Conservation (phyloP, 441 rosid species). For the Gossypium armourianum region DNA sequence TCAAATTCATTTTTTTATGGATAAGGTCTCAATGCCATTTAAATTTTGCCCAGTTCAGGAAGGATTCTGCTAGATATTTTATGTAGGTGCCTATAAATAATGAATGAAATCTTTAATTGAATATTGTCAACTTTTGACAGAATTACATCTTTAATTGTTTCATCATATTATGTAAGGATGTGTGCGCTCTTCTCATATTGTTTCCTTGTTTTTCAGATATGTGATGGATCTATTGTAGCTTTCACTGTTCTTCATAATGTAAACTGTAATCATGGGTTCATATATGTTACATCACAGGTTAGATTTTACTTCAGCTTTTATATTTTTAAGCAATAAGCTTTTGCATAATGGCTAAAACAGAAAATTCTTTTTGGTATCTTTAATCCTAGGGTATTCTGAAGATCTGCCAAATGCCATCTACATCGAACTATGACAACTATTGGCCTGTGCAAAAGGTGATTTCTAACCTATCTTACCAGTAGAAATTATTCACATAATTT, state of each 20-base stretch:
- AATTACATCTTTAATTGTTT: background rate
- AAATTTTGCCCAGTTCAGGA: background rate
- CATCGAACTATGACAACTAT: conserved; percentile 76
- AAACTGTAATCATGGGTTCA: conserved; percentile 89
- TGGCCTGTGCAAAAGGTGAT: conserved; percentile 95
- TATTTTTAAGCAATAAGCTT: conserved; percentile 1
- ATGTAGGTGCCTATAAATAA: background rate
- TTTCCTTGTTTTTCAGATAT: conserved; percentile 49
- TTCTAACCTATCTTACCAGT: background rate
- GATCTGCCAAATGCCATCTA: conserved; percentile 83
- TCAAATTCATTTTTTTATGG: background rate
- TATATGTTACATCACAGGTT: conserved; percentile 93
- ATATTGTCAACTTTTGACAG: background rate
- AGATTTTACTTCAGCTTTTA: conserved; percentile 15
- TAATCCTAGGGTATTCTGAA: conserved; percentile 65
- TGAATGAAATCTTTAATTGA: background rate
- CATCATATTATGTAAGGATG: conserved; percentile 2
- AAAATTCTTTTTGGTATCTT: conserved; percentile 19
- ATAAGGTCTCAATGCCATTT: background rate
- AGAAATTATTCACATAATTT: background rate
- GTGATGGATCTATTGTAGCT: conserved; percentile 87
- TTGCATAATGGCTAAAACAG: conserved; percentile 8
- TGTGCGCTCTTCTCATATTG: conserved; percentile 1
- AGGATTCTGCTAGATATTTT: background rate
- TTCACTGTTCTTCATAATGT: conserved; percentile 97